Conservation (phyloP, 331 rosid genomes). For the Saraca asoca region DNA sequence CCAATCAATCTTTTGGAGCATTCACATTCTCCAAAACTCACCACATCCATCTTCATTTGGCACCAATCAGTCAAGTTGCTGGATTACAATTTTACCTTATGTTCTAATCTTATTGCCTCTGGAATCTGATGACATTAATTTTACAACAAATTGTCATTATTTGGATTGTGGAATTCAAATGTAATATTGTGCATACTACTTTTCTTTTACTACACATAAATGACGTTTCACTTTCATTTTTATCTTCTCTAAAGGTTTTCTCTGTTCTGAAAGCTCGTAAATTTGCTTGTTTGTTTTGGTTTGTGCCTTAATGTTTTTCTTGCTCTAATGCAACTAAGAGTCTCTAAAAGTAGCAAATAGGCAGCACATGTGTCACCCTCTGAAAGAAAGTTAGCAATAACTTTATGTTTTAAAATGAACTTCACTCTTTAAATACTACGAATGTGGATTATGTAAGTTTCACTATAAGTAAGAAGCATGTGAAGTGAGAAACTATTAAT, state of each 20-base stretch:
- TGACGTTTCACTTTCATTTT: conserved; percentile 8
- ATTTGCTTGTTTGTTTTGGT: neutral
- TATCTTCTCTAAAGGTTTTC: neutral
- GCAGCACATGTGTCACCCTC: no score
- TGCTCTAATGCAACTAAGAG: no score
- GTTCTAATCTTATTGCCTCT: conserved; percentile 27
- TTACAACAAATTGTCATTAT: conserved; percentile 20
- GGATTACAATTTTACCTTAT: conserved; percentile 35
- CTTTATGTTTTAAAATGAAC: no score
- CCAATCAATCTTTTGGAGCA: conserved; percentile 37
- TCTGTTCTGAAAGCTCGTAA: neutral
- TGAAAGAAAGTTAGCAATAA: no score
- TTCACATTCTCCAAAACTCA: conserved; percentile 26
- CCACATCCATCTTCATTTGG: conserved; percentile 26
- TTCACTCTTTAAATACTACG: no score
- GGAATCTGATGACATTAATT: conserved; percentile 27
- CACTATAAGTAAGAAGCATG: no score
- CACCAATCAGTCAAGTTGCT: conserved; percentile 21
- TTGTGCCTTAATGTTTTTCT: no score
- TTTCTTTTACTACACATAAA: neutral
- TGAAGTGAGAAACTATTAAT: no score
- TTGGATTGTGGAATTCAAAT: conserved; percentile 32
- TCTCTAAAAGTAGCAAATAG: no score
- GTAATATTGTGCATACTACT: conserved; percentile 28
- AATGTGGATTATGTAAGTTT: no score